These are phyloP conservation scores for Lobosporangium transversale DNA, from an alignment of 192 early-diverging fungal genomes.

Conservation along the genomic window DNA sequence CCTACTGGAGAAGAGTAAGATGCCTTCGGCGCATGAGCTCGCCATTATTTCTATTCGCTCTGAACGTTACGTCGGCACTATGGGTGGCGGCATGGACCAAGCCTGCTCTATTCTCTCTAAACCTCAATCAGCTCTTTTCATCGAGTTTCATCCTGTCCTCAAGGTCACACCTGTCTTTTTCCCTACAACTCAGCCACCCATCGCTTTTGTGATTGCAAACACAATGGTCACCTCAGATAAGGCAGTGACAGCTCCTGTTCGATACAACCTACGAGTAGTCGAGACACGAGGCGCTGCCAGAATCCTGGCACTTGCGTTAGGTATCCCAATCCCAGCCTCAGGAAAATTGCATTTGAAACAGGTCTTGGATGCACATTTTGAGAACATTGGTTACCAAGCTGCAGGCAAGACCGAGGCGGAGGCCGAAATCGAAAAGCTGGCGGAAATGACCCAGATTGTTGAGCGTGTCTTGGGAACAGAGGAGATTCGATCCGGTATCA, in stretches of 20 bases:
- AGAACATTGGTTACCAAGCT: constrained; percentile 22
- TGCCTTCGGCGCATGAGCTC: constrained; percentile 58
- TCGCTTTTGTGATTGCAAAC: constrained; percentile 91
- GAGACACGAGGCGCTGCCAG: constrained; percentile 86
- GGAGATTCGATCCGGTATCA: constrained; percentile 32
- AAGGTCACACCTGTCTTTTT: constrained; percentile 68
- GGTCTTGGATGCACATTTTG: constrained; percentile 60
- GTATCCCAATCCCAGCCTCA: constrained; percentile 39
- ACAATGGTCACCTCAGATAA: constrained; percentile 89
- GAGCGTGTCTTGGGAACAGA: constrained; percentile 44
- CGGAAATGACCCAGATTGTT: constrained; percentile 52
- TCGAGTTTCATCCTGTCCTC: constrained; percentile 86
- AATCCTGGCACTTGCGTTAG: constrained; percentile 65
- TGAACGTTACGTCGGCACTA: constrained; percentile 85
- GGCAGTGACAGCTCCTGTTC: constrained; percentile 82
- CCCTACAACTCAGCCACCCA: constrained; percentile 60
- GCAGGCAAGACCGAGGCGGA: constrained; percentile 54
- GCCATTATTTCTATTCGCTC: constrained; percentile 79
- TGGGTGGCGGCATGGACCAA: constrained; percentile 90
- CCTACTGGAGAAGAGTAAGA: constrained; percentile 20
- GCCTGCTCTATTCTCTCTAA: constrained; percentile 85
- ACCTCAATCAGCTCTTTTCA: constrained; percentile 73
- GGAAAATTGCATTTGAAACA: constrained; percentile 50
- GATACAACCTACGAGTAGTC: constrained; percentile 94
- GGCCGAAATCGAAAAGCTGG: constrained; percentile 51